These are phyloP conservation scores for Solanum stenotomum DNA, from an alignment of 257 asterid genomes.

Conservation along the genomic window DNA sequence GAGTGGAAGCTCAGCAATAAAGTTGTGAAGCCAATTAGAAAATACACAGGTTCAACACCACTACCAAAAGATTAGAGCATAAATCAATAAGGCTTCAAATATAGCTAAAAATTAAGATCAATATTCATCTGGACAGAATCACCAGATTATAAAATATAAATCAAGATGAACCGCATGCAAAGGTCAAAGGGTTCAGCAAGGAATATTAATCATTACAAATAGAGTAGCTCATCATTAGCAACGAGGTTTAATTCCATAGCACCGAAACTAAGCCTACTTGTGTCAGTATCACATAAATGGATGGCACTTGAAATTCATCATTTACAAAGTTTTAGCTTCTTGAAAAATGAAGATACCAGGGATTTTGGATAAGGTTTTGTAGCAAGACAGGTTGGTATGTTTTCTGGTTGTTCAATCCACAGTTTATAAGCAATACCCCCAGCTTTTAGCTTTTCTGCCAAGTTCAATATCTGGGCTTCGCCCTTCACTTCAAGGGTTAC, in stretches of 20 bases:
- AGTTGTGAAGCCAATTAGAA: neutral
- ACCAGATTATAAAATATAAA: neutral
- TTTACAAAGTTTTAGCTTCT: conserved; percentile 85
- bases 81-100: neutral
- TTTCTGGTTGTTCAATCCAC: conserved; percentile 96
- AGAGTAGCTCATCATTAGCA: neutral
- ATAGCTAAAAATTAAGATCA: neutral
- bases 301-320: conserved; percentile 21
- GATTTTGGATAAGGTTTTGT: conserved; percentile 92
- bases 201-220: neutral
- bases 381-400: conserved; percentile 81
- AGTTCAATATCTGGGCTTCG: conserved; percentile 59
- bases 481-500: conserved; percentile 94
- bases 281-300: neutral
- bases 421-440: conserved; percentile 70
- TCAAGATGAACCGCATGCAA: neutral
- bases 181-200: neutral
- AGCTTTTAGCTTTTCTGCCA: conserved; percentile 63
- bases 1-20: neutral
- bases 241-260: neutral
- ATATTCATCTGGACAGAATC: neutral
- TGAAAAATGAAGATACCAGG: conserved; percentile 62
- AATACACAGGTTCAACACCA: neutral
- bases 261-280: neutral
- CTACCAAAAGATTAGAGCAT: neutral